Evolutionary conservation across 2,329 filamentous ascomycete genomes (phyloP).

Genomic region (Fusarium sp.): DNA sequence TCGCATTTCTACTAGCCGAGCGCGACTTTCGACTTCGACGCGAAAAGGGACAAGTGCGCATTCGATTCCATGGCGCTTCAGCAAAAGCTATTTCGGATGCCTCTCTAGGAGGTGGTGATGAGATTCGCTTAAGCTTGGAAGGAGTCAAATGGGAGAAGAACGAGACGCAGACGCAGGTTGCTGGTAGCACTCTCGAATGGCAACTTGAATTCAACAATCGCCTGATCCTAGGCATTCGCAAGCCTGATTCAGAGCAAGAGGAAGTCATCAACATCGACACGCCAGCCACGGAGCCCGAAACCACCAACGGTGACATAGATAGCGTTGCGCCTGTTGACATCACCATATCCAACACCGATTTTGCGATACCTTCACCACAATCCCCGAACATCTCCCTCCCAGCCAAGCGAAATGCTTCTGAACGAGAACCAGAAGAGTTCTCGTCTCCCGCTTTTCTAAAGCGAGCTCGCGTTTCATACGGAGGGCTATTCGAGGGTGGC

Average conservation of each 20-base stretch:
- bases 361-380: slow-evolving; percentile 29
- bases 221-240: slow-evolving; percentile 58
- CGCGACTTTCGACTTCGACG: slow-evolving; percentile 84
- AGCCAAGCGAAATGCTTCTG: slow-evolving; percentile 51
- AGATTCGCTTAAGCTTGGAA: slow-evolving; percentile 74
- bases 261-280: slow-evolving; percentile 66
- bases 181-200: slow-evolving; percentile 67
- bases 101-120: slow-evolving; percentile 82
- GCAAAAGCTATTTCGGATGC: slow-evolving; percentile 76
- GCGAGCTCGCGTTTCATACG: slow-evolving; percentile 76
- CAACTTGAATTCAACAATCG: slow-evolving; percentile 67
- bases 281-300: slow-evolving; percentile 32
- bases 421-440: slow-evolving; percentile 66
- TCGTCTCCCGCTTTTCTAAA: slow-evolving; percentile 85
- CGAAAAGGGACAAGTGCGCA: slow-evolving; percentile 82
- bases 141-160: slow-evolving; percentile 75
- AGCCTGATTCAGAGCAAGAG: slow-evolving; percentile 59
- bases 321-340: slow-evolving; percentile 6
- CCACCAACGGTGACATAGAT: slow-evolving; percentile 30
- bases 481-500: slow-evolving; percentile 71
- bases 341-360: slow-evolving; percentile 16
- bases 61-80: slow-evolving; percentile 77
- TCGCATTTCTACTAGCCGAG: slow-evolving; percentile 86
- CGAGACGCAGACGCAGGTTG: slow-evolving; percentile 59
- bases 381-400: slow-evolving; percentile 39